Conservation (phyloP, 2,329 filamentous ascomycete species). For the Aspergillus felis region DNA sequence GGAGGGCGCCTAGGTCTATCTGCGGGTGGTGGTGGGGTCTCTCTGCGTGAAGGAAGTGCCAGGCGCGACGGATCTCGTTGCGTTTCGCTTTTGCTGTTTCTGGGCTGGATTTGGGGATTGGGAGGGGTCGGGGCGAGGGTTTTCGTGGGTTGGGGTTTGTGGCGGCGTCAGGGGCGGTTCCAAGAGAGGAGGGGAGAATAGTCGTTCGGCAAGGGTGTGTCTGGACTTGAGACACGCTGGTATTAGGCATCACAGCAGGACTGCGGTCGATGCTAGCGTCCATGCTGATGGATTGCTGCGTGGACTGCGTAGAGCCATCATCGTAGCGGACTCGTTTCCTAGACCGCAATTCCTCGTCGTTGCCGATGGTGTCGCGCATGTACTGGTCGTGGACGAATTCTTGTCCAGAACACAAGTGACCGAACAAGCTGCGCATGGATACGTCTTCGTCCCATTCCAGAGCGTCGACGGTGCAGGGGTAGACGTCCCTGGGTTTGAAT, state of each 20-base stretch:
- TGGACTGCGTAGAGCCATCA: slow-evolving; percentile 16
- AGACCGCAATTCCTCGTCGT: slow-evolving; percentile 15
- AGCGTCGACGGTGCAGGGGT: slow-evolving; percentile 73
- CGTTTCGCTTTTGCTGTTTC: slow-evolving; percentile 15
- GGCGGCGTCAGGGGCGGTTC: slow-evolving; percentile 4
- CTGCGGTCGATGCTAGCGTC: slow-evolving; percentile 4
- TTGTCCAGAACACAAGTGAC: slow-evolving; percentile 59
- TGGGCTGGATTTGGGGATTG: slow-evolving; percentile 1
- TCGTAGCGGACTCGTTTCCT: slow-evolving; percentile 19
- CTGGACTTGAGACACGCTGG: no score
- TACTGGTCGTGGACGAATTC: slow-evolving; percentile 62
- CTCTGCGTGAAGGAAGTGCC: slow-evolving; percentile 19
- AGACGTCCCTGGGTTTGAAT: slow-evolving; percentile 71
- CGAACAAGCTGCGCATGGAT: slow-evolving; percentile 69
- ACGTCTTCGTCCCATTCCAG: slow-evolving; percentile 59
- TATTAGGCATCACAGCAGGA: no score
- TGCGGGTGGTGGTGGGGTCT: slow-evolving; percentile 13
- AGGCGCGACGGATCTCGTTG: slow-evolving; percentile 22
- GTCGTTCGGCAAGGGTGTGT: no score
- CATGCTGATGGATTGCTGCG: slow-evolving; percentile 15
- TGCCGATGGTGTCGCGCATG: slow-evolving; percentile 47
- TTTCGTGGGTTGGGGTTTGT: not conserved
- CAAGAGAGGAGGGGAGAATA: not conserved
- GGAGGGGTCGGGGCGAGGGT: slow-evolving; percentile 2
- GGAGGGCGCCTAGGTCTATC: slow-evolving; percentile 25